These are phyloP conservation scores for Elaeis guineensis DNA, from an alignment of 176 grass and related monocot genomes.

Conservation along the genomic window DNA sequence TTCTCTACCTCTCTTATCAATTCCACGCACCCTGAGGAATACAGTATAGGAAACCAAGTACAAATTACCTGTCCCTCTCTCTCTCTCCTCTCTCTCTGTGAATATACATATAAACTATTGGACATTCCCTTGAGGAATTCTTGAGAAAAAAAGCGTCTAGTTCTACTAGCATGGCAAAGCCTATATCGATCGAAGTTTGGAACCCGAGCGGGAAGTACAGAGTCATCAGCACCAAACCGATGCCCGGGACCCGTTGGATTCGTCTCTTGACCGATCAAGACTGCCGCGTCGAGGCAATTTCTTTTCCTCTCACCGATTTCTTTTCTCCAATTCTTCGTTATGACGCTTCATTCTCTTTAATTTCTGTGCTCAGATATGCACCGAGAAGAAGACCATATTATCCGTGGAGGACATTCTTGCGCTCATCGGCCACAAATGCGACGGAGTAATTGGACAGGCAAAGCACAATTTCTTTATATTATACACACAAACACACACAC, in stretches of 20 bases:
- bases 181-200: constrained; percentile 82
- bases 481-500: too few species aligned
- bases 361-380: constrained; percentile 48
- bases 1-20: too few species aligned
- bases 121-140: too few species aligned
- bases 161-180: constrained; percentile 45
- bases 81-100: too few species aligned
- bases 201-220: constrained; percentile 78
- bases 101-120: too few species aligned
- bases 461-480: background rate
- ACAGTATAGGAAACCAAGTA: too few species aligned
- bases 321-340: background rate
- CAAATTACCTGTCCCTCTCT: too few species aligned
- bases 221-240: constrained; percentile 90
- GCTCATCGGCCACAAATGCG: constrained; percentile 66
- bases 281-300: constrained; percentile 54
- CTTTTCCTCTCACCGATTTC: background rate
- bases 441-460: constrained; percentile 86
- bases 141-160: too few species aligned
- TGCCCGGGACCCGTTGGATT: constrained; percentile 90
- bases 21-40: too few species aligned
- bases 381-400: constrained; percentile 73
- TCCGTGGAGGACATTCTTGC: constrained; percentile 78
- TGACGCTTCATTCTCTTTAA: background rate
- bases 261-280: constrained; percentile 76